Evolutionary conservation across 306 rosid genomes (phyloP), one percentile per base, ranked within the genome.

Genomic region (Vigna trinervia): DNA sequence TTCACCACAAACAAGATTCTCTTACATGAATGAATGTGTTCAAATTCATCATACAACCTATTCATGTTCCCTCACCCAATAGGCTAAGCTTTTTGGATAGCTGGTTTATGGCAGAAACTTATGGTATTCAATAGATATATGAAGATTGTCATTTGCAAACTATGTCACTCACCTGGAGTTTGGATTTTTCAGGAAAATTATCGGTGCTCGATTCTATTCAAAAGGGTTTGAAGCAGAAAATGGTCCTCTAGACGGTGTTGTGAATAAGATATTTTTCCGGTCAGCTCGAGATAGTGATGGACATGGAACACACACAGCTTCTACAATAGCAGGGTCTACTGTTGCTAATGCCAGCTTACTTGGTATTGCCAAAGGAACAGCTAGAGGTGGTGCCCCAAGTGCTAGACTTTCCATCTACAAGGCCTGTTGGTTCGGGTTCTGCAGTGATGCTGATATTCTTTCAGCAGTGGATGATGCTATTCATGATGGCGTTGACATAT

Each of bases 271-370:
- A 57, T 85, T 86, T 84, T 85, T 89, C 76, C 70, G 71, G 84
- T 91, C 94, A 79, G 71, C 91, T 28, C 41, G 89, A 52, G 92
- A 85, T 41, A 61, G 75, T 14, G 91, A 87, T 46, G 94, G 96
- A 45, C 96, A 91, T 38, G 92, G 96, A 75, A 86, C 80, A 66
- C 94, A 91, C 88, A 89, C 96, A 28, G 90, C 92, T 76, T 91
- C 93, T 53, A 87, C 92, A 5, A 87, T 89, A 58, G 96, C 94
- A 60, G 92, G 92, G 75, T 85, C 90, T 1, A n/a, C 46, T 68
- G 88, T 87, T 15, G 69, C 36, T 0, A 79, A 86, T 59, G 87
- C 80, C 38, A 91, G 94, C 77, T 76, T 86, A 41, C 80, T 86
- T 13, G 91, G 91, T 20, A 81, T 89, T 41, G 96, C 85, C 64